Evolutionary conservation across 257 asterid species (phyloP).

Genomic region (Rhazya stricta): DNA sequence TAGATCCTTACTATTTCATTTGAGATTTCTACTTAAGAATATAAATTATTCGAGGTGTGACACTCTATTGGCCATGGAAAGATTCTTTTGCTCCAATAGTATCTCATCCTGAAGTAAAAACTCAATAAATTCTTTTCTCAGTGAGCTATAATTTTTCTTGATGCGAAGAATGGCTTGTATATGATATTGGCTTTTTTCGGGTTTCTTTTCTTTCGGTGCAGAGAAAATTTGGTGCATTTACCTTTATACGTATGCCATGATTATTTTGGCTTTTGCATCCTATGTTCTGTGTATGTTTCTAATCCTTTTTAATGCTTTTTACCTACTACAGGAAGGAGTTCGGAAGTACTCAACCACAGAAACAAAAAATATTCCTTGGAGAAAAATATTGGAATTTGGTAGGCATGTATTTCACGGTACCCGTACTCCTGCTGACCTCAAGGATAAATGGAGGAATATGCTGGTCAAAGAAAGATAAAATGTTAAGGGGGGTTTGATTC

Average conservation of each 20-base stretch:
- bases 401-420: constrained; percentile 40
- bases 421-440: constrained; percentile 61
- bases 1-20: background rate
- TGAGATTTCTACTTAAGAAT: background rate
- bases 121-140: background rate
- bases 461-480: constrained; percentile 23
- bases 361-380: constrained; percentile 51
- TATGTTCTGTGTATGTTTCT: background rate
- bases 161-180: background rate
- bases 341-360: constrained; percentile 17
- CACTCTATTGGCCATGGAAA: background rate
- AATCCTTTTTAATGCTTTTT: background rate
- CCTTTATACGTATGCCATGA: background rate
- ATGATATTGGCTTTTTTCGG: background rate
- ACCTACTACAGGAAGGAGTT: constrained; percentile 45
- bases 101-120: background rate
- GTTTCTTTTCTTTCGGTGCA: background rate
- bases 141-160: background rate
- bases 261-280: background rate
- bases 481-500: background rate
- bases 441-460: constrained; percentile 66
- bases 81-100: background rate
- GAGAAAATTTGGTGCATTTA: background rate
- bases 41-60: background rate
- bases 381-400: constrained; percentile 47